Evolutionary conservation across 768 basidiomycete genomes (phyloP).

Genomic region (Gelatoporia subvermispora): DNA sequence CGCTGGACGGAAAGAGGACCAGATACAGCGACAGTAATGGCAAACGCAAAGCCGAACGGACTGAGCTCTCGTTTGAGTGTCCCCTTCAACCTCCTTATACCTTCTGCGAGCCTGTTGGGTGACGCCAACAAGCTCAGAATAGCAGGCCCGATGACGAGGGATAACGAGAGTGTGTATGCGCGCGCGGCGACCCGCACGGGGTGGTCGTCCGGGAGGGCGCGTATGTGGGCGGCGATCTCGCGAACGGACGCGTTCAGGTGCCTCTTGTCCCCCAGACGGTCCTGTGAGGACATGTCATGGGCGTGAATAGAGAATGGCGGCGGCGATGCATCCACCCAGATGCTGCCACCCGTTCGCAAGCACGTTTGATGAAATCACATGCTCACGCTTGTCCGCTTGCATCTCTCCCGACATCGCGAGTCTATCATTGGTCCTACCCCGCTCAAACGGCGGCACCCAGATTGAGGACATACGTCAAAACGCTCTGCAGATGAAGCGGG

Average conservation of each 20-base stretch:
- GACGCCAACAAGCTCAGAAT: slow-evolving; percentile 49
- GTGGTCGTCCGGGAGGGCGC: slow-evolving; percentile 32
- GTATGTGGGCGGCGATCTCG: slow-evolving; percentile 15
- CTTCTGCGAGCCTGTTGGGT: slow-evolving; percentile 18
- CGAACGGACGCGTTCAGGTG: slow-evolving; percentile 4
- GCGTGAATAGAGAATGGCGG: no score
- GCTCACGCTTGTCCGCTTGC: no score
- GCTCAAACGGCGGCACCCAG: no score
- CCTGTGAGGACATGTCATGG: no score
- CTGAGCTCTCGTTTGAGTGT: slow-evolving; percentile 55
- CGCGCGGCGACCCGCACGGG: slow-evolving; percentile 56
- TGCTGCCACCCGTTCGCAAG: no score
- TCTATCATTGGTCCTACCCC: no score
- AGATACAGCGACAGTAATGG: slow-evolving; percentile 58
- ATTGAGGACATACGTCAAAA: no score
- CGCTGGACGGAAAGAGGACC: slow-evolving; percentile 26
- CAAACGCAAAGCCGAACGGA: slow-evolving; percentile 62
- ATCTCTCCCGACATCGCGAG: no score
- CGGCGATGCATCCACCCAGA: no score
- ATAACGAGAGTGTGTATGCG: slow-evolving; percentile 63
- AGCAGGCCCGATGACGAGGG: slow-evolving; percentile 62
- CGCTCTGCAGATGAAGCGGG: no score
- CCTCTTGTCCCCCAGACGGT: no score
- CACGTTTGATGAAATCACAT: no score
- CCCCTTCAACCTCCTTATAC: slow-evolving; percentile 21